Evolutionary conservation across 345 rosid species (phyloP).

Genomic region (Leavenworthia alabamica): DNA sequence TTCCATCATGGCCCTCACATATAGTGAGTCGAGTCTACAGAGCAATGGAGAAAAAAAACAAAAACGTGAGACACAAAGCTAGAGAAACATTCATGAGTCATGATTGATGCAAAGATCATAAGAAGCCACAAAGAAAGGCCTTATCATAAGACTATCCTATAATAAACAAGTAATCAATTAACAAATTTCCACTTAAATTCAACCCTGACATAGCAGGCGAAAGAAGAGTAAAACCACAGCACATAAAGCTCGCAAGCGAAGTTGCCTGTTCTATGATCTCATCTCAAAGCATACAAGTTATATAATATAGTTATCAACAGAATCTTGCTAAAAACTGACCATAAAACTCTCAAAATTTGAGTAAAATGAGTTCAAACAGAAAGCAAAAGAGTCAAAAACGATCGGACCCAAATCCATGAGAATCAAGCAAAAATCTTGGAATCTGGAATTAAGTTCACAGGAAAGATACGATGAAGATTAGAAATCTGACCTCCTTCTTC

Average conservation of each 20-base stretch:
- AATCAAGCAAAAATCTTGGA: neutral
- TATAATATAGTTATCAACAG: neutral
- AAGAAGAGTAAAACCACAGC: neutral
- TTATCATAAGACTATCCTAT: neutral
- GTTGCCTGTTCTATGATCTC: neutral
- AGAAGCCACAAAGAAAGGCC: neutral
- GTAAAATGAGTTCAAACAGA: neutral
- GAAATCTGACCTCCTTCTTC: constrained; percentile 53
- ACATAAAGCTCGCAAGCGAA: neutral
- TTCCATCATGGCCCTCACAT: constrained; percentile 98
- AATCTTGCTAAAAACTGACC: constrained; percentile 3
- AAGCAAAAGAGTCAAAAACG: neutral
- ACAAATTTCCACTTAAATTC: neutral
- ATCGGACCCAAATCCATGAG: neutral
- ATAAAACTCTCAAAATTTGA: neutral
- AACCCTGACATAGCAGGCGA: neutral
- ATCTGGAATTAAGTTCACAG: neutral
- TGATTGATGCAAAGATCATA: neutral
- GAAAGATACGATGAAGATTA: neutral
- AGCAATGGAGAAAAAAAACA: neutral
- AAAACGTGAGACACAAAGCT: neutral
- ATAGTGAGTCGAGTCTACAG: constrained; percentile 75
- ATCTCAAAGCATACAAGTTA: neutral
- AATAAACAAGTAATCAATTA: neutral
- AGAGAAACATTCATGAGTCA: neutral